phyloP scores from a whole-genome alignment of 2,329 filamentous ascomycete species.

The Chaetomium strumarium region DNA sequence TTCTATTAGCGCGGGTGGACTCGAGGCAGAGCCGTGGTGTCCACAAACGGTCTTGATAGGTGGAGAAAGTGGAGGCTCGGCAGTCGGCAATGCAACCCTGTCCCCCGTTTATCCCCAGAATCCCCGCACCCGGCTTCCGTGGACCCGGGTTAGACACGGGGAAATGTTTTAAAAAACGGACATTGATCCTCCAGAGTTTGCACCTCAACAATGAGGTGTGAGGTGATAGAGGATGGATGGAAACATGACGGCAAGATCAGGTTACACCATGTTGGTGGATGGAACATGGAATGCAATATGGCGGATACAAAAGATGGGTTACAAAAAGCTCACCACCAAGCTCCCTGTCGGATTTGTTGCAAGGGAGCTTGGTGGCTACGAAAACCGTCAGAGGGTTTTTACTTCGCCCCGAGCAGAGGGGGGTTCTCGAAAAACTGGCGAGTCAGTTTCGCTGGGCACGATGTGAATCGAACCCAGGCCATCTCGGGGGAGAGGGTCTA shows the following conservation, averaged over 20 bases:
- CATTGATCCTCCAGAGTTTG: background rate
- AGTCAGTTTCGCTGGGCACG: too few relatives aligned
- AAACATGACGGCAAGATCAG: background rate
- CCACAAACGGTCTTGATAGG: slow-evolving; percentile 15
- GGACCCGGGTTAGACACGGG: background rate
- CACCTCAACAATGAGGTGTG: background rate
- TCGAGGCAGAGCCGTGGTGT: slow-evolving; percentile 5
- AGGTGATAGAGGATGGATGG: background rate
- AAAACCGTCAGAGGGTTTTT: too few relatives aligned
- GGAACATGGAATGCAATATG: too few relatives aligned
- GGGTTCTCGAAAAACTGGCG: too few relatives aligned
- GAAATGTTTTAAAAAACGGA: background rate
- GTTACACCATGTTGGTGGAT: too few relatives aligned
- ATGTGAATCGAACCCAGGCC: too few relatives aligned
- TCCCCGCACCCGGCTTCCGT: slow-evolving; percentile 16
- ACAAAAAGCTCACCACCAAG: too few relatives aligned
- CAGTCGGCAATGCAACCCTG: slow-evolving; percentile 12
- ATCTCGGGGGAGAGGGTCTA: too few relatives aligned
- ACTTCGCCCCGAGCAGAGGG: too few relatives aligned
- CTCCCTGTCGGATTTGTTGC: too few relatives aligned
- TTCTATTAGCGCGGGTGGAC: background rate
- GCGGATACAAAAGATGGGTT: too few relatives aligned
- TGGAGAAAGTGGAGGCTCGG: slow-evolving; percentile 6
- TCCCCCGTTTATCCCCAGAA: background rate
- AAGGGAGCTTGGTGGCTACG: too few relatives aligned